Evolutionary conservation across 1,284 basidiomycete species (phyloP), one percentile per base, ranked within the genome.

Genomic region (Porodaedalea pini): DNA sequence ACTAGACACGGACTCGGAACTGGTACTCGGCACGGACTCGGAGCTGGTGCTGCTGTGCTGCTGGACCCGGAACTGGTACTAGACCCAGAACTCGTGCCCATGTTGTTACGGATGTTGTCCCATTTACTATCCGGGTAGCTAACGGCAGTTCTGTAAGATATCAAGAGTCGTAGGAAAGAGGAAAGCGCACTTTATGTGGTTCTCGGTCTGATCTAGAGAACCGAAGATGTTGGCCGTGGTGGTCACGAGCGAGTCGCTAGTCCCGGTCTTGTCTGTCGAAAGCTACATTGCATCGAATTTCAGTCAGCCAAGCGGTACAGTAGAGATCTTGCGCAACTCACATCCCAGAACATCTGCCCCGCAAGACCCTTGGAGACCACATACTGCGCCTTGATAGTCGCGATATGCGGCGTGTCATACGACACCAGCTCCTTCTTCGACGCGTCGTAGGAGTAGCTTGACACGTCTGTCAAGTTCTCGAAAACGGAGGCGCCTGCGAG

Each of bases 261-360:
- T 53, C 2, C 81, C 83, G 3, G 72, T 72, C 68, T 82, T 85
- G 67, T 88, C 87, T 4, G 78, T 81, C 8, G 84, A 86, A 8
- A 88, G 75, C 77, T 85, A 54, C 69, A 70, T 71, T 58, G 66
- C 73, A 73, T 15, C 75, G 73, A n/a, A 37, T 31, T 48, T 40
- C 10, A 36, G 11, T 31, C 13, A 29, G 23, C 41, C 40, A 47
- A 5, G 8, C 23, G 17, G 11, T 6, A 13, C 8, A 15, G 6
- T 41, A 32, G n/a, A 13, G 21, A 54, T 56, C 49, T 10, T 39
- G 8, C n/a, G 23, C 15, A 6, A 74, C 75, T 68, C 67, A 80
- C 81, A 67, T 86, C 88, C 89, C 89, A 92, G 73, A 84, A 92
- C 89, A 92, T 90, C 39, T 82, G 81, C 1, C 90, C 90, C 15